Evolutionary conservation across 2,329 filamentous ascomycete species (phyloP).

Genomic region (Fusarium tricinctum): DNA sequence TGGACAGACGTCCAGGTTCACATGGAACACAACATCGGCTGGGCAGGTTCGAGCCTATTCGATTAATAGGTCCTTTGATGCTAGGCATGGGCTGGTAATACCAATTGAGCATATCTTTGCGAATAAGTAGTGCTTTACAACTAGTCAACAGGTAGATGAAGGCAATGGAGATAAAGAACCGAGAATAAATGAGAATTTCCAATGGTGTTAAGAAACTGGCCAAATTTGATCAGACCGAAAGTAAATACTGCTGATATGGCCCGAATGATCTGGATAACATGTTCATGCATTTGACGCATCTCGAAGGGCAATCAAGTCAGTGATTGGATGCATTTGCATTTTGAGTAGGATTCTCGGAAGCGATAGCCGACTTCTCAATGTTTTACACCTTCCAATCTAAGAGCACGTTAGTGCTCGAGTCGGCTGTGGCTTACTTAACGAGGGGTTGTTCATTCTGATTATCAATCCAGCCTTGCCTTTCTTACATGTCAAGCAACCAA

Average conservation of each 20-base stretch:
- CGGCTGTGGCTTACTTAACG: constrained; percentile 27
- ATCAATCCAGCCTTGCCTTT: constrained; percentile 26
- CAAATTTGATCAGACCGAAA: background rate
- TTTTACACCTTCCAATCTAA: constrained; percentile 4
- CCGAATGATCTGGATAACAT: background rate
- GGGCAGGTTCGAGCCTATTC: too few relatives aligned
- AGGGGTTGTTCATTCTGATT: constrained; percentile 34
- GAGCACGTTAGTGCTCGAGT: constrained; percentile 9
- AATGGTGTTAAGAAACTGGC: background rate
- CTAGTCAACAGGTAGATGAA: too few relatives aligned
- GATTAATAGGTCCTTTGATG: too few relatives aligned
- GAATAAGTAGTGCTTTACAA: too few relatives aligned
- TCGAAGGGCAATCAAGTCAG: background rate
- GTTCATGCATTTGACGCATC: background rate
- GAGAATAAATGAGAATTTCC: too few relatives aligned
- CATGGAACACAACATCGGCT: too few relatives aligned
- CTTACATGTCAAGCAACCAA: background rate
- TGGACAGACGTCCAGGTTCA: too few relatives aligned
- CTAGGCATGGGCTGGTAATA: too few relatives aligned
- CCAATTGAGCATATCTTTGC: too few relatives aligned
- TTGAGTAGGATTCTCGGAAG: constrained; percentile 8
- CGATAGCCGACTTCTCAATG: constrained; percentile 17
- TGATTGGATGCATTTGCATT: constrained; percentile 12
- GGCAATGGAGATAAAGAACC: too few relatives aligned
- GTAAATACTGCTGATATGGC: background rate